Conservation (phyloP, 78 protist species). For the Ministeria vibrans region DNA sequence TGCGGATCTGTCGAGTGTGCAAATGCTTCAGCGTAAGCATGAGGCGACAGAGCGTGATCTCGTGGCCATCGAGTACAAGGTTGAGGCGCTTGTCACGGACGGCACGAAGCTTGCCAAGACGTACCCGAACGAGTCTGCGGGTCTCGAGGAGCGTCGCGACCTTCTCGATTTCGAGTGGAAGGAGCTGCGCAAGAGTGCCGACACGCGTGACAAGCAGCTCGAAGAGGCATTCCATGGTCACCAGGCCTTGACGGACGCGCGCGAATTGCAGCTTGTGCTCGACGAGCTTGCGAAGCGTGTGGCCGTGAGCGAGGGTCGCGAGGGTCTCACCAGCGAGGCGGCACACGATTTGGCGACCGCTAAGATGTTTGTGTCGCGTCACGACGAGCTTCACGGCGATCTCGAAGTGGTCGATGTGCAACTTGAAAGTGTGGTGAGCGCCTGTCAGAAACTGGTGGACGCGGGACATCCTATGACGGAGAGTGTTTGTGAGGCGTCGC, state of each 20-base stretch:
- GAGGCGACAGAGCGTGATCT: constrained; percentile 4
- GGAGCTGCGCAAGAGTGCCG: background rate
- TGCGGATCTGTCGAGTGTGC: background rate
- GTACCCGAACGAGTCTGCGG: background rate
- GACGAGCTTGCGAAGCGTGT: no score
- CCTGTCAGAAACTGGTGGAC: no score
- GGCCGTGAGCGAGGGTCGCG: no score
- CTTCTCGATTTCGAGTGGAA: background rate
- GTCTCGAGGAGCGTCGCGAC: background rate
- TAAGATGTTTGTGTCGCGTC: no score
- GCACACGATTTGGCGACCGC: no score
- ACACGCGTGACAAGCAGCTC: background rate
- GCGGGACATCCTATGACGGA: no score
- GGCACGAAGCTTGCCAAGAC: background rate
- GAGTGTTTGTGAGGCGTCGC: no score
- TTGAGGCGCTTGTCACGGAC: background rate
- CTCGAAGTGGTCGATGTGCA: no score
- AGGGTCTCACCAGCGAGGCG: no score
- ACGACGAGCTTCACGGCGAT: no score
- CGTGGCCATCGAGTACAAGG: background rate
- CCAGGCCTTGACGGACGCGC: background rate
- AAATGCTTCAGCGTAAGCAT: background rate
- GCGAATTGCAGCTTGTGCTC: background rate
- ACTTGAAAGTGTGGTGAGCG: no score
- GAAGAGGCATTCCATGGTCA: background rate